A percentile compares a stretch with the other conserved stretches of the same genome.
Conservation (phyloP, 257 asterid genomes). For the Solanum medicagineum region DNA sequence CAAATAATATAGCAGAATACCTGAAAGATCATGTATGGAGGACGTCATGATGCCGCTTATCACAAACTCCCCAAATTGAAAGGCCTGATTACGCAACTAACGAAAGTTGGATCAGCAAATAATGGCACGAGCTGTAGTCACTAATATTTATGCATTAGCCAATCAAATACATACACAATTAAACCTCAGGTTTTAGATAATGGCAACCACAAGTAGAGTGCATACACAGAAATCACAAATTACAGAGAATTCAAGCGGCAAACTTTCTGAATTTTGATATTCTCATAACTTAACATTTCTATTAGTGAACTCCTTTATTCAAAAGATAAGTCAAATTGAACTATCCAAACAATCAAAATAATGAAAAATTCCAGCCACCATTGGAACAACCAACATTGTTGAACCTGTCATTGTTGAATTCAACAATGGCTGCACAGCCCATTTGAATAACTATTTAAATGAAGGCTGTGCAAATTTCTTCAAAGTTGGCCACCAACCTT, state of each 20-base stretch:
- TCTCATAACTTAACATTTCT: neutral
- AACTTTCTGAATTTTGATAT: neutral
- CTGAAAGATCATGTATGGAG: slow-evolving; percentile 56
- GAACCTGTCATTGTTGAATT: too few relatives aligned
- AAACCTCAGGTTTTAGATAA: neutral
- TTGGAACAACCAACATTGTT: too few relatives aligned
- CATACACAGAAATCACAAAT: neutral
- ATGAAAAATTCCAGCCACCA: too few relatives aligned
- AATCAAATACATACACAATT: neutral
- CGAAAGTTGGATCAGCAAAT: slow-evolving; percentile 6
- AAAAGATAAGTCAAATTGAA: neutral
- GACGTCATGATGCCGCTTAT: slow-evolving; percentile 36
- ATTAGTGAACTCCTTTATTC: neutral
- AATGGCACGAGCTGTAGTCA: neutral
- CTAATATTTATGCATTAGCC: neutral
- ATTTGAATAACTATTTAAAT: too few relatives aligned
- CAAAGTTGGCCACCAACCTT: too few relatives aligned
- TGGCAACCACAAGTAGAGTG: neutral
- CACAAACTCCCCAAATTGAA: neutral
- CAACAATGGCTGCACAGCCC: too few relatives aligned
- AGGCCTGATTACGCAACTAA: slow-evolving; percentile 29
- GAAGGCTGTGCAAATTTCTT: too few relatives aligned
- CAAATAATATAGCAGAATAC: slow-evolving; percentile 11
- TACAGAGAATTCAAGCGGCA: neutral
- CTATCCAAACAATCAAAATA: too few relatives aligned